Conservation (phyloP, 805 yeast genomes). For the Nakazawaea wyomingensis region DNA sequence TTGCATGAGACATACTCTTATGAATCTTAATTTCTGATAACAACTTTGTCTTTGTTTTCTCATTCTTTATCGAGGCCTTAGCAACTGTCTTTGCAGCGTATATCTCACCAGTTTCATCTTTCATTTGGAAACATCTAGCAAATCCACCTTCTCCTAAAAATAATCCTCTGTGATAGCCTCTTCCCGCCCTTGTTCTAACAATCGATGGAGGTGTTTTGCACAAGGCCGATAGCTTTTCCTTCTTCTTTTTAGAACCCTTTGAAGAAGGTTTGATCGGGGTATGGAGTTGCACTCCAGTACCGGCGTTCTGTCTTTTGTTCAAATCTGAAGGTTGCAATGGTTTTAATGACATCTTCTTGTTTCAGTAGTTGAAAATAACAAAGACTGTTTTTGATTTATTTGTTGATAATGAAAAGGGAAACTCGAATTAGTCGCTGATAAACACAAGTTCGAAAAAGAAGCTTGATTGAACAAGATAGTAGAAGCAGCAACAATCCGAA, state of each 20-base stretch:
- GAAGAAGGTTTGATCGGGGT: constrained; percentile 36
- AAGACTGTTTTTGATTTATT: neutral
- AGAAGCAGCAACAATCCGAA: too few relatives aligned
- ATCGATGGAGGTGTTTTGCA: constrained; percentile 97
- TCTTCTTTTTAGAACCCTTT: constrained; percentile 54
- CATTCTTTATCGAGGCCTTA: constrained; percentile 85
- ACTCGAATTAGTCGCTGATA: neutral
- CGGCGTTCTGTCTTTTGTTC: constrained; percentile 11
- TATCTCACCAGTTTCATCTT: constrained; percentile 78
- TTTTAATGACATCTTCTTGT: constrained; percentile 10
- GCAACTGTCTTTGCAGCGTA: constrained; percentile 98
- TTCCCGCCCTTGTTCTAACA: constrained; percentile 80
- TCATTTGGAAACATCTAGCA: constrained; percentile 97
- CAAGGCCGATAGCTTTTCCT: constrained; percentile 82
- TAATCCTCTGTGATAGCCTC: constrained; percentile 84
- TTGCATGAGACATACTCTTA: constrained; percentile 80
- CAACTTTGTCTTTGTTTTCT: constrained; percentile 81
- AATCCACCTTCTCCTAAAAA: constrained; percentile 98
- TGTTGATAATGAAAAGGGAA: neutral
- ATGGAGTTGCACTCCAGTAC: constrained; percentile 13
- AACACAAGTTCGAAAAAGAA: neutral
- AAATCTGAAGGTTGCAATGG: constrained; percentile 13
- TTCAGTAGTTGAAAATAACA: neutral
- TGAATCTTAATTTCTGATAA: constrained; percentile 94
- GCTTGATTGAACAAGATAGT: too few relatives aligned